Evolutionary conservation across 192 early-diverging fungal species (phyloP), one percentile per base, ranked within the genome.

Genomic region (Coemansia sp.): DNA sequence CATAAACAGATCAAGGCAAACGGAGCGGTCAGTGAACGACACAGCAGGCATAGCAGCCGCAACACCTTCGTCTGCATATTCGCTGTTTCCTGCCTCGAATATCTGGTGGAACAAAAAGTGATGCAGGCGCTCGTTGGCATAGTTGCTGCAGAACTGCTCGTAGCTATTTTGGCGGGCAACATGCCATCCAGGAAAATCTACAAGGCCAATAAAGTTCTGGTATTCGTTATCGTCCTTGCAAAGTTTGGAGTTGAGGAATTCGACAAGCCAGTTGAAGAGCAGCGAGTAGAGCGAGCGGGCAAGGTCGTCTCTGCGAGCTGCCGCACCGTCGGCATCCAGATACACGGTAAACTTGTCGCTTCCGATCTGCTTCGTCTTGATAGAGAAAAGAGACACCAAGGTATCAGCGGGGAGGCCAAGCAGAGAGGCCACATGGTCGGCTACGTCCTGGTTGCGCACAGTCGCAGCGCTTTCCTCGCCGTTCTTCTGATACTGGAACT

Each of bases 61-160:
- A 31, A 90, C 70, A 26, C 86, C 89, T 49, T 93, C 92, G 31
- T 67, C 57, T 0, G 73, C 80, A 61, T 88, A 89, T 39, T 90
- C 86, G 28, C 81, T 69, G 31, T 72, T 82, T 57, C 86, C 86
- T 3, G 81, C 73, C 67, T 94, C 93, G 61, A 94, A 90, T 49
- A 92, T 70, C 45, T 89, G 85, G 37, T 87, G 84, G 43, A 87
- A 77, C 61, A 87, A 72, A 63, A 93, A 93, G 61, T 88, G 84
- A 63, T 94, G 89, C 13, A 96, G 76, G 57, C 94, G 87, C 77
- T 96, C 95, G 77, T 92, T 95, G 58, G 93, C 89, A 68, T 89
- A 94, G 78, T 95, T 95, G 86, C 68, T 89, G 86, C 77, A 94
- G 74, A 69, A 83, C 72, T 79, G 79, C 80, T 83, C 86, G 68